phyloP scores from a whole-genome alignment of 352 stramenopile species.

The Globisporangium megalacanthum region DNA sequence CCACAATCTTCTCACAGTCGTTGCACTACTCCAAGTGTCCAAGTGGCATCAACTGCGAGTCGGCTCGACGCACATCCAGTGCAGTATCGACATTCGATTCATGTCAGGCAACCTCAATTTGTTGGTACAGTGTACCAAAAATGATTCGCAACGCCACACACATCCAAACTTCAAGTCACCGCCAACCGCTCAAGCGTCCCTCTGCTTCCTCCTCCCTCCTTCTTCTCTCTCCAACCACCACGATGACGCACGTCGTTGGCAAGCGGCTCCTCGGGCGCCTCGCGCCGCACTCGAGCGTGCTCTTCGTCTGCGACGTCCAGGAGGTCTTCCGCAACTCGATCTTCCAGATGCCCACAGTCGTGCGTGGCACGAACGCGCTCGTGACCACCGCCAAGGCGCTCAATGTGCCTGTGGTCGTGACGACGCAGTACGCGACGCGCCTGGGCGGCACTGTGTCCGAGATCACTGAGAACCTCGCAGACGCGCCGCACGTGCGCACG shows the following conservation, averaged over 20 bases:
- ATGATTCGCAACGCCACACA: background rate
- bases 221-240: background rate
- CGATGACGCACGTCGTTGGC: conserved; percentile 1
- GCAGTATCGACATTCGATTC: too few species aligned
- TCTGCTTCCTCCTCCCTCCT: too few species aligned
- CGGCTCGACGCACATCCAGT: too few species aligned
- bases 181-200: too few species aligned
- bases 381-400: conserved; percentile 77
- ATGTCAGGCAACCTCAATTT: too few species aligned
- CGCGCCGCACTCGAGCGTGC: conserved; percentile 59
- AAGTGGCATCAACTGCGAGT: too few species aligned
- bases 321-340: conserved; percentile 94
- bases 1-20: too few species aligned
- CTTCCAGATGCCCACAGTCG: conserved; percentile 90
- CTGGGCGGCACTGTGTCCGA: conserved; percentile 89
- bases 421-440: conserved; percentile 95
- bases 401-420: conserved; percentile 91
- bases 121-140: background rate
- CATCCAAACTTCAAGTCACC: background rate
- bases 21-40: too few species aligned
- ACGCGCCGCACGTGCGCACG: conserved; percentile 40
- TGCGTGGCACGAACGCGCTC: conserved; percentile 73
- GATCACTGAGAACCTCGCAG: conserved; percentile 51
- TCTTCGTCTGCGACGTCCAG: conserved; percentile 97
- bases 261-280: conserved; percentile 37